Evolutionary conservation across 2,329 filamentous ascomycete genomes (phyloP), one percentile per base, ranked within the genome.

Genomic region (Nothophoma quercina): DNA sequence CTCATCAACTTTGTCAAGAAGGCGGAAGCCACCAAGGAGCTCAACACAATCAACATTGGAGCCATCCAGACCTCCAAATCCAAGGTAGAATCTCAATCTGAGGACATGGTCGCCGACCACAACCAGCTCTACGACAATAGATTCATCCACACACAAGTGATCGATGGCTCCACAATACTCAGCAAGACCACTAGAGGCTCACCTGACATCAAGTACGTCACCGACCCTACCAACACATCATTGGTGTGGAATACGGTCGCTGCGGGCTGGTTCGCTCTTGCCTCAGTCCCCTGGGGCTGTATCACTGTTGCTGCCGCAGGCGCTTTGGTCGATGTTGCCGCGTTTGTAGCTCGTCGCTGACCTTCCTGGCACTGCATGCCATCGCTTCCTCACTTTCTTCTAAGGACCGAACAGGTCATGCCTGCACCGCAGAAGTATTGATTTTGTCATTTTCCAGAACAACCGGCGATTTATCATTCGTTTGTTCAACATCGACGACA

Each of bases 201-300:
- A 1, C 40, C 40, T 1, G 51, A 45, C 6, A 7, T 36, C 10
- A 16, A 12, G 9, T 45, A 32, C 21, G 26, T 18, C 2, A 7
- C 4, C 4, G 12, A 40, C 4, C 18, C 13, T 2, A 26, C 29
- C n/a, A 36, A 22, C 1, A 36, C 28, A 1, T 30, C 40, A n/a
- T 2, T 41, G 1, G 29, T 38, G 4, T 41, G 39, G 33, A 36
- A 45, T 9, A 41, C 19, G 7, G 26, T 45, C 8, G 7, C 29
- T 4, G 15, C 34, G 4, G 29, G 39, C 5, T 36, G 28, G 19
- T 55, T 41, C 4, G 23, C 19, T 2, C 22, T 50, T 9, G 45
- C 44, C 1, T 41, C 39, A 5, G 7, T 50, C 3, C 45, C 51
- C 0, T 55, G 45, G 51, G 15, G 23, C 7, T 15, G 40, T 16